Conservation (phyloP, 441 rosid genomes). For the Pelargonium citronellum region DNA sequence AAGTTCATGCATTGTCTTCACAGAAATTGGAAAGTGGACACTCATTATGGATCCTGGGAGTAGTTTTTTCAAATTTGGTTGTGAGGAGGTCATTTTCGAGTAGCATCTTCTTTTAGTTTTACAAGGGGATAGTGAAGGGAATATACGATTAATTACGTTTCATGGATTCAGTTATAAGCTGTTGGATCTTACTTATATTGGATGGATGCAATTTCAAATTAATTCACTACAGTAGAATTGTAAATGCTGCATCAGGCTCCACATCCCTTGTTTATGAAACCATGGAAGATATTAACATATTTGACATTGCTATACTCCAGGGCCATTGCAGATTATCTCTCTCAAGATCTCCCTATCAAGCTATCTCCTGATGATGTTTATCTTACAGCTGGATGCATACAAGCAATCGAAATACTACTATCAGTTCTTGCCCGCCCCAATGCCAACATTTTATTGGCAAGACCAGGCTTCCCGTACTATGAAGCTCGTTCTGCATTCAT, state of each 20-base stretch:
- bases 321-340: slow-evolving; percentile 43
- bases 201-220: no score
- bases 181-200: no score
- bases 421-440: slow-evolving; percentile 37
- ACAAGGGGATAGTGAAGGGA: no score
- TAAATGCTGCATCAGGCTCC: background rate
- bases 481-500: slow-evolving; percentile 31
- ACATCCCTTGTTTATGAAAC: background rate
- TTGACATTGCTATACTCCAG: slow-evolving; percentile 17
- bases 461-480: slow-evolving; percentile 35
- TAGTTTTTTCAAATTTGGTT: no score
- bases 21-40: no score
- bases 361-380: slow-evolving; percentile 39
- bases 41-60: no score
- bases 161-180: no score
- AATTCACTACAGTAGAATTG: no score
- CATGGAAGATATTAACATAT: background rate
- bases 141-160: no score
- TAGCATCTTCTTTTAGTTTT: no score
- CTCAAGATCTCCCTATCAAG: slow-evolving; percentile 37
- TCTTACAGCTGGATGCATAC: slow-evolving; percentile 42
- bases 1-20: no score
- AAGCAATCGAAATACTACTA: slow-evolving; percentile 39
- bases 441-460: slow-evolving; percentile 41
- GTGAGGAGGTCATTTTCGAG: no score